Conservation (phyloP, 1,139 yeast genomes). For the Schizosaccharomyces versatilis region DNA sequence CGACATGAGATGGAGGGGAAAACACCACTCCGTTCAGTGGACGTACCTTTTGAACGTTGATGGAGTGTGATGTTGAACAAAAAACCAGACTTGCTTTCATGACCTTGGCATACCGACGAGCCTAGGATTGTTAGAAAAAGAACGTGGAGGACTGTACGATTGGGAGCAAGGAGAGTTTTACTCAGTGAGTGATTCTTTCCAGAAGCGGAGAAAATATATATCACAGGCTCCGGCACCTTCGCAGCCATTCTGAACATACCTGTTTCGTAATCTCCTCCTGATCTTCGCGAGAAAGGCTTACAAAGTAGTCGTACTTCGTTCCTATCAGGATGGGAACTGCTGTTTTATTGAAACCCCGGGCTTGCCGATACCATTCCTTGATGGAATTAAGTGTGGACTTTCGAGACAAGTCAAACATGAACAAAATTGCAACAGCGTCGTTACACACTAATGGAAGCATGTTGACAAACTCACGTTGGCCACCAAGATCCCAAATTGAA, state of each 20-base stretch:
- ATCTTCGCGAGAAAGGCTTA: constrained; percentile 45
- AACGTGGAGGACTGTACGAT: neutral
- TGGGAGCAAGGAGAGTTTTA: too few species aligned
- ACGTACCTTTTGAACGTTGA: constrained; percentile 59
- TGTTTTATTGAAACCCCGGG: constrained; percentile 67
- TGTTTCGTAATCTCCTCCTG: constrained; percentile 70
- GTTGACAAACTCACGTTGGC: constrained; percentile 84
- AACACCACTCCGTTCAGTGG: neutral
- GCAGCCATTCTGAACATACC: constrained; percentile 7
- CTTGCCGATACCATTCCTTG: constrained; percentile 89
- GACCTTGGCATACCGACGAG: constrained; percentile 68
- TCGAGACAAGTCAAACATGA: constrained; percentile 79
- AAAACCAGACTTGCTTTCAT: constrained; percentile 82
- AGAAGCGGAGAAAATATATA: too few species aligned
- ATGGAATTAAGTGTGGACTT: constrained; percentile 68
- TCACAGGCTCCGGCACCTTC: too few species aligned
- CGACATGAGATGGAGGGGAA: neutral
- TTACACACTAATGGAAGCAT: constrained; percentile 87
- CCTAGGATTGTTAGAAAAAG: constrained; percentile 16
- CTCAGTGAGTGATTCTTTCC: too few species aligned
- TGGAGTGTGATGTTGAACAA: constrained; percentile 81
- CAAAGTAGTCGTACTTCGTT: constrained; percentile 77
- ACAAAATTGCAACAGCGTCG: constrained; percentile 81
- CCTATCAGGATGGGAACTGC: constrained; percentile 89
- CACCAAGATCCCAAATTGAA: constrained; percentile 92